phyloP scores from a whole-genome alignment of 1,284 basidiomycete species.

The Cutaneotrichosporon arboriforme region DNA sequence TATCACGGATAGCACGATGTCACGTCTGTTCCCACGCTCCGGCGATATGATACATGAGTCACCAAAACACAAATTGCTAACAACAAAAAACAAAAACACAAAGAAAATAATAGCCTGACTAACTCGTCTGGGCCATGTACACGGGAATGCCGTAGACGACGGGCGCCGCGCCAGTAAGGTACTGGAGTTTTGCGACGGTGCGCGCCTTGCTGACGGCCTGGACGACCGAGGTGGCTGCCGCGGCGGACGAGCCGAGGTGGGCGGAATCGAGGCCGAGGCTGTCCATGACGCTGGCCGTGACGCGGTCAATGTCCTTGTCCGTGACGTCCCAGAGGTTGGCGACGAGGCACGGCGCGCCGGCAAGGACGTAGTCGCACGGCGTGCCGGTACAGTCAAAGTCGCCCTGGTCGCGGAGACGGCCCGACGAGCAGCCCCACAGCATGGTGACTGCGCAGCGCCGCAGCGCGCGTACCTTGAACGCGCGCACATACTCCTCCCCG shows the following conservation, averaged over 20 bases:
- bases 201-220: conserved; percentile 75
- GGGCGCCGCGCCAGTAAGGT: conserved; percentile 90
- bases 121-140: conserved; percentile 13
- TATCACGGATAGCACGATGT: too few relatives aligned
- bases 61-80: too few relatives aligned
- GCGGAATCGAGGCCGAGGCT: conserved; percentile 57
- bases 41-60: too few relatives aligned
- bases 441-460: conserved; percentile 82
- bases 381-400: conserved; percentile 89
- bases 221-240: conserved; percentile 55
- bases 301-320: conserved; percentile 91
- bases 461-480: conserved; percentile 74
- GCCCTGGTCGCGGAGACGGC: conserved; percentile 77
- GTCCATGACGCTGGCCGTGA: conserved; percentile 78
- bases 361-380: conserved; percentile 90
- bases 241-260: conserved; percentile 5
- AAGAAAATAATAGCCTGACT: background rate
- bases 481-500: conserved; percentile 87
- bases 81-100: background rate
- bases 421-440: conserved; percentile 99
- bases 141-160: conserved; percentile 88
- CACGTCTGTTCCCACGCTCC: too few relatives aligned
- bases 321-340: conserved; percentile 99
- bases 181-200: conserved; percentile 78
- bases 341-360: conserved; percentile 85